Base-by-base conservation (phyloP, 768 basidiomycete genomes). In the Hericium rajendrae region DNA sequence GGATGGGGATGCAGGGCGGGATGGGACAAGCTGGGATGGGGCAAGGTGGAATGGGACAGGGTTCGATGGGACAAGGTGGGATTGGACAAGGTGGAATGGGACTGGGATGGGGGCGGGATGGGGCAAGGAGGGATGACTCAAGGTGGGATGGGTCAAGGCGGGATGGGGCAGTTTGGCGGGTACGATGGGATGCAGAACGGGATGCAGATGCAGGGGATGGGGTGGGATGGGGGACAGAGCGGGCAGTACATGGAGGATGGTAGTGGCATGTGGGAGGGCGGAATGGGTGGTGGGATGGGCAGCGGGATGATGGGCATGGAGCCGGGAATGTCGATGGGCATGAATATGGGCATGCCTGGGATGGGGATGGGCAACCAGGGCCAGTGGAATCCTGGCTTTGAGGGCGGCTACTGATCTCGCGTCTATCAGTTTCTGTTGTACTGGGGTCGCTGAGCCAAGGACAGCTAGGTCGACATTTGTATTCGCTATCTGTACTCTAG, bases 241-340 rank as follows among this genome's bases (percentile, higher is more conserved):
- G 53, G 22, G 1, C 71, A 70, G 51, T 66, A 62, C 53, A 64
- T 66, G 60, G 65, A 67, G 18, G 60, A 32, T 22, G 22, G 22
- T 22, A 22, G 22, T 54, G 12, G 48, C 60, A 2, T 66, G 69
- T 0, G 68, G n/a, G 22, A n/a, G 49, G 49, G 49, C 22, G 49
- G 65, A 18, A 71, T 77, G 70, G 73, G 72, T 16, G 70, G 68
- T 9, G 71, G 70, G 0, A 70, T 73, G 68, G 68, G 69, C 24
- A 71, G 73, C 4, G 76, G 74, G 9, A 80, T 80, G 73, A 71
- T 70, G 65, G 73, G 76, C 65, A 76, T 67, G 65, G 60, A 54
- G 39, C 57, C 57, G 1, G 65, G 66, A 64, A 51, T 41, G 41
- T 62, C 64, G 40, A 73, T 71, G 64, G 70, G 66, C 0, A 71